Evolutionary conservation across 2,329 filamentous ascomycete genomes (phyloP).

Genomic region (Penicillium concentricum): DNA sequence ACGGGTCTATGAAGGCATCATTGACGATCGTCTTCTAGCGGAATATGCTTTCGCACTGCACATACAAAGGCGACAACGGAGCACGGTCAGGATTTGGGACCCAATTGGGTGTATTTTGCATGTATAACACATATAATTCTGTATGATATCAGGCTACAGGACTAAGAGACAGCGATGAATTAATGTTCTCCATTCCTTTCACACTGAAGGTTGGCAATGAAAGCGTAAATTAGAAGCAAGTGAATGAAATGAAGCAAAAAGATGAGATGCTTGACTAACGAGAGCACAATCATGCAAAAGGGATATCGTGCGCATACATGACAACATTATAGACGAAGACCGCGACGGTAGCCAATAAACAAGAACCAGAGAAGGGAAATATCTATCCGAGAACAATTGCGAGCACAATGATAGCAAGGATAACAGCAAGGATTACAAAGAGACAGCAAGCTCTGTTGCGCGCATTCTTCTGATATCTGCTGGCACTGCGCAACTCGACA

Average conservation of each 20-base stretch:
- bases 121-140: slow-evolving; percentile 33
- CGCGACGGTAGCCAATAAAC: slow-evolving; percentile 8
- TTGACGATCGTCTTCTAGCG: neutral
- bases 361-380: slow-evolving; percentile 3
- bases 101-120: slow-evolving; percentile 32
- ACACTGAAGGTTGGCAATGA: neutral
- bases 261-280: slow-evolving; percentile 6
- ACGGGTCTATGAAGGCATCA: slow-evolving; percentile 42
- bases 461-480: slow-evolving; percentile 90
- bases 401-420: slow-evolving; percentile 83
- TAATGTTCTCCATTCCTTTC: slow-evolving; percentile 28
- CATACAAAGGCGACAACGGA: slow-evolving; percentile 29
- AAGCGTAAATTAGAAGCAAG: slow-evolving; percentile 10
- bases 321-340: slow-evolving; percentile 9
- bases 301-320: slow-evolving; percentile 36
- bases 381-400: slow-evolving; percentile 73
- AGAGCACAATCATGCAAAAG: slow-evolving; percentile 22
- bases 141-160: slow-evolving; percentile 33
- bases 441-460: slow-evolving; percentile 93
- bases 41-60: slow-evolving; percentile 7
- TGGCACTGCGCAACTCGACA: slow-evolving; percentile 78
- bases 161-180: slow-evolving; percentile 18
- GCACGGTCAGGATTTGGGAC: slow-evolving; percentile 23
- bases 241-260: slow-evolving; percentile 9
- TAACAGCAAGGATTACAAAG: slow-evolving; percentile 81